Percentiles rank a stretch among this genome's conserved stretches.
phyloP scores from a whole-genome alignment of 148 eudicot species.

The Camellia granthamiana region DNA sequence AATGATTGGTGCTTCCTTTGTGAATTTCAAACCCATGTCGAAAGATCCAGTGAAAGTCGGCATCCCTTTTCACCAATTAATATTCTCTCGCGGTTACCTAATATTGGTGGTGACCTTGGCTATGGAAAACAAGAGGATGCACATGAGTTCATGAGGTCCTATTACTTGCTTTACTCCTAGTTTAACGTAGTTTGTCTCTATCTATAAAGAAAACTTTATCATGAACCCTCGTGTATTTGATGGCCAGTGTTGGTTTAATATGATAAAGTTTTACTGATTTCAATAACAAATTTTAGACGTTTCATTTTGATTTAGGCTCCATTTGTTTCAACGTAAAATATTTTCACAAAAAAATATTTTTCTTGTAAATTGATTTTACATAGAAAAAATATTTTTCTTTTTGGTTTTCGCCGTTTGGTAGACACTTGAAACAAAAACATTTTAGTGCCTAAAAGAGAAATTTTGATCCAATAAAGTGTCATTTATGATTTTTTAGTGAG shows the following conservation, averaged over 20 bases:
- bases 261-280: neutral
- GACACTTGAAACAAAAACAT: too few relatives aligned
- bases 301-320: neutral
- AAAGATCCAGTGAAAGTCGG: conserved; percentile 53
- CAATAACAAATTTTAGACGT: neutral
- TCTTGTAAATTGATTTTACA: too few relatives aligned
- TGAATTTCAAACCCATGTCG: conserved; percentile 72
- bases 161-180: neutral
- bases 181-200: neutral
- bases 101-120: conserved; percentile 91
- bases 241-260: neutral
- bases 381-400: too few relatives aligned
- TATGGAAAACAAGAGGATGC: conserved; percentile 96
- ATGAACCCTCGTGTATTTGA: neutral
- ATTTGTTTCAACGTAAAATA: too few relatives aligned
- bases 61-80: conserved; percentile 84
- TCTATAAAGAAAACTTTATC: too few relatives aligned
- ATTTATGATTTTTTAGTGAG: too few relatives aligned
- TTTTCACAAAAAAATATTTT: too few relatives aligned
- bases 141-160: conserved; percentile 94
- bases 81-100: conserved; percentile 81
- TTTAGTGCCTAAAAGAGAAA: too few relatives aligned
- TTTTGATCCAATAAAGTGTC: too few relatives aligned
- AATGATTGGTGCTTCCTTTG: conserved; percentile 93
- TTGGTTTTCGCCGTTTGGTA: too few relatives aligned